Percentiles rank a stretch among this genome's conserved stretches.
Evolutionary conservation across 768 basidiomycete genomes (phyloP).

Genomic region (Mrakia frigida): DNA sequence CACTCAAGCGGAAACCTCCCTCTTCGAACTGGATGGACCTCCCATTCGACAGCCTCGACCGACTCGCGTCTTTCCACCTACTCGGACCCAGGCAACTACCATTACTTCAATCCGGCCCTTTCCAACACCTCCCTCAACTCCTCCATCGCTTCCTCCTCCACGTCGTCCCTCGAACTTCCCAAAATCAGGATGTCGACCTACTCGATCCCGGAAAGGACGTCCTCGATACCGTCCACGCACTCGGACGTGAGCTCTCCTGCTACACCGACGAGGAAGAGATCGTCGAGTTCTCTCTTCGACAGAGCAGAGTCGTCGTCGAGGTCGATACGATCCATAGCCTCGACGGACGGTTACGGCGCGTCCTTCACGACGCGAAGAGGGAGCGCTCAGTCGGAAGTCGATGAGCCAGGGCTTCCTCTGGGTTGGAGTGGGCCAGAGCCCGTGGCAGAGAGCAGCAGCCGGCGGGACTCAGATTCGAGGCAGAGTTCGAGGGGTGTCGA

Average conservation of each 20-base stretch:
- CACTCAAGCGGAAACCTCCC: slow-evolving; percentile 3
- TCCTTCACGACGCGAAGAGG: background rate
- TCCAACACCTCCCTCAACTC: background rate
- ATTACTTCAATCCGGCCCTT: slow-evolving; percentile 3
- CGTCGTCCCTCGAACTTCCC: slow-evolving; percentile 8
- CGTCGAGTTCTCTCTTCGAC: slow-evolving; percentile 5
- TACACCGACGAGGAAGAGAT: background rate
- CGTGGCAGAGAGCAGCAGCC: background rate
- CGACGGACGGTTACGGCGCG: background rate
- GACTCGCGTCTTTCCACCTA: slow-evolving; percentile 1
- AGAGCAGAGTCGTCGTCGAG: slow-evolving; percentile 8
- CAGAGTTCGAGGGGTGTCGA: background rate
- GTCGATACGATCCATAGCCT: background rate
- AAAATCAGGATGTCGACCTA: slow-evolving; percentile 6
- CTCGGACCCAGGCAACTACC: background rate
- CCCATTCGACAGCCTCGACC: background rate
- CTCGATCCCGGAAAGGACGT: background rate
- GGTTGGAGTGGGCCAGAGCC: slow-evolving; percentile 7
- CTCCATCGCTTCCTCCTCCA: background rate
- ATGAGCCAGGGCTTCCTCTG: background rate
- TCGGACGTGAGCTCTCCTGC: background rate
- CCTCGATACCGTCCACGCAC: background rate
- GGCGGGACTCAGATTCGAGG: background rate
- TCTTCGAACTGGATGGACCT: background rate
- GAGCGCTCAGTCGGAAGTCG: background rate